A percentile compares a stretch with the other conserved stretches of the same genome.
Conservation (phyloP, 1,139 yeast species). For the Debaryomyces subglobosus region DNA sequence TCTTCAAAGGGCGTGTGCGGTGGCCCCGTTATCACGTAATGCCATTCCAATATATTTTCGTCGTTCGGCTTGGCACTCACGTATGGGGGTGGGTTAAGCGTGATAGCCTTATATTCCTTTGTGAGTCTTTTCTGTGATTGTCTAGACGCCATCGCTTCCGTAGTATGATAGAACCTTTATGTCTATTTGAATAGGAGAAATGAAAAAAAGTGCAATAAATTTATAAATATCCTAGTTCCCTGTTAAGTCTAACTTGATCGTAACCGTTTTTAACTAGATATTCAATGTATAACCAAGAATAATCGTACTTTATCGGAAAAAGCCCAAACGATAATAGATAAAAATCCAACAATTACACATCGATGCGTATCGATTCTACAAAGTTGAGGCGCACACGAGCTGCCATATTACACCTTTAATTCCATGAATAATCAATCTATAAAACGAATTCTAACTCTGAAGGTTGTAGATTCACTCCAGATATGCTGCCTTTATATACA, state of each 20-base stretch:
- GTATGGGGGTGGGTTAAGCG: constrained; percentile 78
- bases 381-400: constrained; percentile 5
- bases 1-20: constrained; percentile 81
- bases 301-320: neutral
- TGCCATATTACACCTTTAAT: neutral
- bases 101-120: constrained; percentile 76
- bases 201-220: neutral
- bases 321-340: neutral
- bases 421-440: neutral
- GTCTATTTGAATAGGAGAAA: neutral
- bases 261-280: neutral
- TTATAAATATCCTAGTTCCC: neutral
- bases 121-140: constrained; percentile 57
- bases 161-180: neutral
- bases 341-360: neutral
- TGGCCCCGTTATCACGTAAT: constrained; percentile 81
- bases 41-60: constrained; percentile 75
- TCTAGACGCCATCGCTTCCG: constrained; percentile 48
- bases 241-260: neutral
- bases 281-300: neutral
- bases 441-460: neutral
- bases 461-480: neutral
- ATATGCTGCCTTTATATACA: neutral
- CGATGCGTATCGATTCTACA: neutral
- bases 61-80: constrained; percentile 86